These are phyloP conservation scores for Aspergillus hancockii DNA, from an alignment of 495 filamentous ascomycete genomes.

Conservation along the genomic window DNA sequence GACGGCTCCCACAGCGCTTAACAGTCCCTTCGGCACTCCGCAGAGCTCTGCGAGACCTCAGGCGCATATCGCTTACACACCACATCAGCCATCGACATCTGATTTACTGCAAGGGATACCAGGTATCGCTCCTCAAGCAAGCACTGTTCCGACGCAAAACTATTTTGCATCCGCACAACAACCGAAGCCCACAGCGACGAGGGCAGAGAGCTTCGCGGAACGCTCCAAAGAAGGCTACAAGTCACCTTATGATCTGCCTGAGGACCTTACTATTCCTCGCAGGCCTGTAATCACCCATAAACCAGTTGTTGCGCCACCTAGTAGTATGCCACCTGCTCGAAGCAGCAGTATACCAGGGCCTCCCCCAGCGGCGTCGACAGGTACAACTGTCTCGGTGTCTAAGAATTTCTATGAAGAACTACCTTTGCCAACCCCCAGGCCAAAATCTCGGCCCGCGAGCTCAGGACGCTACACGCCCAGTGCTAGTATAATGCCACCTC, in stretches of 20 bases:
- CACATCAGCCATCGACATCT: constrained; percentile 47
- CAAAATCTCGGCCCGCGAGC: constrained; percentile 47
- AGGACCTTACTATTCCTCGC: constrained; percentile 75
- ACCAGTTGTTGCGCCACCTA: constrained; percentile 27
- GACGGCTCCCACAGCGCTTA: constrained; percentile 18
- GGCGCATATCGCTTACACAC: constrained; percentile 33
- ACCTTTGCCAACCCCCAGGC: constrained; percentile 57
- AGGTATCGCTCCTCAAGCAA: constrained; percentile 29
- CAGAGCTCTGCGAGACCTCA: constrained; percentile 24
- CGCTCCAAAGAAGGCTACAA: constrained; percentile 88
- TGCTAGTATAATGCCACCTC: constrained; percentile 23
- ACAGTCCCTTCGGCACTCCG: constrained; percentile 37
- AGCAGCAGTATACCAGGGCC: constrained; percentile 58
- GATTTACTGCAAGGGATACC: constrained; percentile 38
- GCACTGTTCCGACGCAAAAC: constrained; percentile 34
- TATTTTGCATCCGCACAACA: constrained; percentile 42
- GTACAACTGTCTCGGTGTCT: constrained; percentile 31
- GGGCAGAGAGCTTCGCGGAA: constrained; percentile 77
- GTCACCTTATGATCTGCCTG: constrained; percentile 92
- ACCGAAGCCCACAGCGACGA: constrained; percentile 36
- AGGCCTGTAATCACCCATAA: constrained; percentile 49
- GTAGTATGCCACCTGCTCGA: constrained; percentile 45
- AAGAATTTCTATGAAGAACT: constrained; percentile 91
- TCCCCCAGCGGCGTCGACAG: constrained; percentile 30
- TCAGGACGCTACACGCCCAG: constrained; percentile 56